Evolutionary conservation across 306 rosid genomes (phyloP).

Genomic region (Malus asiatica): DNA sequence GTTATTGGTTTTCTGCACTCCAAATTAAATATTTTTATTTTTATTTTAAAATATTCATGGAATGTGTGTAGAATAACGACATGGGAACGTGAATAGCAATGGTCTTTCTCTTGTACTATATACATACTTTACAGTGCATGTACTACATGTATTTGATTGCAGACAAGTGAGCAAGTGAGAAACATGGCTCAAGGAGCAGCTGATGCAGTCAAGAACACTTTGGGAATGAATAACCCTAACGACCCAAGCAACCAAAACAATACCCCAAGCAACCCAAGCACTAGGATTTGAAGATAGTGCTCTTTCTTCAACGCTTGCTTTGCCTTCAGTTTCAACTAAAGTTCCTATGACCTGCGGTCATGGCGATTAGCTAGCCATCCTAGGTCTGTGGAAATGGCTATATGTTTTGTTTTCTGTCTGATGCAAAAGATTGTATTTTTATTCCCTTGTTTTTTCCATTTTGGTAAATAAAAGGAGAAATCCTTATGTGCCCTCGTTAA

Average conservation of each 20-base stretch:
- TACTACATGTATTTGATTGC: not conserved
- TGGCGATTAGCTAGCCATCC: not conserved
- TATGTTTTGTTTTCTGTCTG: not conserved
- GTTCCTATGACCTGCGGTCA: not conserved
- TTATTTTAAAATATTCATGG: not conserved
- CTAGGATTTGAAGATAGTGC: constrained; percentile 7
- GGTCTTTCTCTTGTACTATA: not conserved
- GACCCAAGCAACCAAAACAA: not conserved
- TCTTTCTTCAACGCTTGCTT: not conserved
- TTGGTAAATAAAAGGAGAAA: constrained; percentile 7
- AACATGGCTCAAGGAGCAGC: constrained; percentile 55
- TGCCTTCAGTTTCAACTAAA: not conserved
- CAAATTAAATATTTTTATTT: not conserved
- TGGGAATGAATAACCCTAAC: constrained; percentile 40
- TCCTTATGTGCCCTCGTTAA: not conserved
- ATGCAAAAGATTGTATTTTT: not conserved
- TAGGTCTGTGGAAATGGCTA: not conserved
- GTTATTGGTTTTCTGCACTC: not conserved
- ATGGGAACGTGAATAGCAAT: not conserved
- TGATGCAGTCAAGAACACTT: constrained; percentile 43
- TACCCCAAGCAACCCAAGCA: not conserved
- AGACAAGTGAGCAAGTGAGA: constrained; percentile 56
- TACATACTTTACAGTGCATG: not conserved
- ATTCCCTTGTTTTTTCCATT: not conserved
- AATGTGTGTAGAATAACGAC: not conserved